Percentiles rank a stretch among this genome's conserved stretches.
Conservation (phyloP, 2,329 filamentous ascomycete genomes). For the Teratosphaeria viscida region DNA sequence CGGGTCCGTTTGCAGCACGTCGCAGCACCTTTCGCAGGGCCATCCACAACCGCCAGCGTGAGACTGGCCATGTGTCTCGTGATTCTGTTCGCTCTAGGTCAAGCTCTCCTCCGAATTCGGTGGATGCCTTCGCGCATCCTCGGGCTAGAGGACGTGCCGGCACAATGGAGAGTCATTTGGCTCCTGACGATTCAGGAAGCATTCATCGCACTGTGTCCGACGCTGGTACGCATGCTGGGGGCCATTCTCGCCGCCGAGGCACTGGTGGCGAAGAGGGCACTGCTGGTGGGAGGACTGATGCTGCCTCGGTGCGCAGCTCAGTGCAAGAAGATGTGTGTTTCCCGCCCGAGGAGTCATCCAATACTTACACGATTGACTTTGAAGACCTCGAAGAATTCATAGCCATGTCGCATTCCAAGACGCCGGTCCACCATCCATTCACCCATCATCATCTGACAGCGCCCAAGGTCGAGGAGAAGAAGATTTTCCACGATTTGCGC, state of each 20-base stretch:
- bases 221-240: conserved; percentile 32
- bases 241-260: conserved; percentile 46
- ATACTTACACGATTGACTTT: conserved; percentile 77
- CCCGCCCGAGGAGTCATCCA: conserved; percentile 66
- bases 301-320: conserved; percentile 55
- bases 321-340: conserved; percentile 86
- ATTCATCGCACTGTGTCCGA: conserved; percentile 63
- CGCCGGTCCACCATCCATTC: conserved; percentile 34
- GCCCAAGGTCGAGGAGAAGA: conserved; percentile 23
- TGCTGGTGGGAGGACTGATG: conserved; percentile 48
- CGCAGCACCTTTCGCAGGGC: conserved; percentile 35
- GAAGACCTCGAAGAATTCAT: conserved; percentile 92
- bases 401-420: conserved; percentile 43
- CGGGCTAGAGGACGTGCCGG: conserved; percentile 69
- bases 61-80: conserved; percentile 14
- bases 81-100: conserved; percentile 49
- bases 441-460: conserved; percentile 19
- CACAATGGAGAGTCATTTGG: conserved; percentile 50
- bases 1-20: conserved; percentile 26
- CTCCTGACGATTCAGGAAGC: conserved; percentile 46
- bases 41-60: conserved; percentile 16
- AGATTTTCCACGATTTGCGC: conserved; percentile 54
- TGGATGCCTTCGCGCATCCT: conserved; percentile 91
- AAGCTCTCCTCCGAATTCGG: conserved; percentile 84
- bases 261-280: conserved; percentile 50